Evolutionary conservation across 2,329 filamentous ascomycete species (phyloP).

Genomic region (Fusarium tuaranense): DNA sequence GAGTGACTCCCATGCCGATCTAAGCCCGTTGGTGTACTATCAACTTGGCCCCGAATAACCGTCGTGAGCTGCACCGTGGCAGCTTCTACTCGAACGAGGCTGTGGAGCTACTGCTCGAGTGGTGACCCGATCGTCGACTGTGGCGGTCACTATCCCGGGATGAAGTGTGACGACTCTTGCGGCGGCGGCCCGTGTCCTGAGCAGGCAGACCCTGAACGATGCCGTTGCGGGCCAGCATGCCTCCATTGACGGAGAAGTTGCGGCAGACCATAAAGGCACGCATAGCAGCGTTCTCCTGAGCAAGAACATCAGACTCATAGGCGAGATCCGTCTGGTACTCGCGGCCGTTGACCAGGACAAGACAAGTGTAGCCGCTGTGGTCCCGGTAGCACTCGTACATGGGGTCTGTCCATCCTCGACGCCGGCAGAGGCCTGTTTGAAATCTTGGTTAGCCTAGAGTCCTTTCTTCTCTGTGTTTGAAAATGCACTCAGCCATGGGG

Average conservation of each 20-base stretch:
- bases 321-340: slow-evolving; percentile 93
- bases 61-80: neutral
- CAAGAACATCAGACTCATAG: slow-evolving; percentile 84
- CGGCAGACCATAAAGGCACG: slow-evolving; percentile 97
- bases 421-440: slow-evolving; percentile 85
- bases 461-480: neutral
- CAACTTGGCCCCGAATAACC: slow-evolving; percentile 13
- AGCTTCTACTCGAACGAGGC: slow-evolving; percentile 65
- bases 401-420: slow-evolving; percentile 93
- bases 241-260: slow-evolving; percentile 96
- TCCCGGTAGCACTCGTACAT: slow-evolving; percentile 86
- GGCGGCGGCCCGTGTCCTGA: slow-evolving; percentile 61
- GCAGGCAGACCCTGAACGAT: slow-evolving; percentile 75
- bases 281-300: slow-evolving; percentile 94
- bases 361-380: slow-evolving; percentile 83
- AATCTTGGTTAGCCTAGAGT: slow-evolving; percentile 50
- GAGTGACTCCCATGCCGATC: slow-evolving; percentile 26
- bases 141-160: slow-evolving; percentile 59
- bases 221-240: slow-evolving; percentile 81
- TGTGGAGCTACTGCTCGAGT: slow-evolving; percentile 73
- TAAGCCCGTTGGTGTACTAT: slow-evolving; percentile 27
- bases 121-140: slow-evolving; percentile 65
- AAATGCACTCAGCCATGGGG: neutral
- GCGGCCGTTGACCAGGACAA: slow-evolving; percentile 94
- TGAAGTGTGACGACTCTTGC: slow-evolving; percentile 65